Evolutionary conservation across 768 basidiomycete species (phyloP).

Genomic region (Punctularia strigosozonata): DNA sequence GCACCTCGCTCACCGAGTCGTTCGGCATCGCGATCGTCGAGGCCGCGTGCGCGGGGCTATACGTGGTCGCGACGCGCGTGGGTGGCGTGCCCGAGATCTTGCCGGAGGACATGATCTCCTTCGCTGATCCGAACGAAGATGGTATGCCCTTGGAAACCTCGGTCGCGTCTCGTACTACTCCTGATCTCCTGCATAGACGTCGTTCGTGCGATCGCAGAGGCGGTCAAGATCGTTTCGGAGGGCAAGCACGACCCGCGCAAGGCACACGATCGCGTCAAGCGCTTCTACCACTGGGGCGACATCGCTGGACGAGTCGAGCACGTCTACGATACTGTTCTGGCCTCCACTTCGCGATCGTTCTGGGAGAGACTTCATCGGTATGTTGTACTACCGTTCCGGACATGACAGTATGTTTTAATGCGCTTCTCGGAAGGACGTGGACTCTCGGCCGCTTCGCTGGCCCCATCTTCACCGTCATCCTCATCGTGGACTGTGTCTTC

Average conservation of each 20-base stretch:
- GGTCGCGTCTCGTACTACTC: not conserved
- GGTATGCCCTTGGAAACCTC: constrained; percentile 35
- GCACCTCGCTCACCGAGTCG: constrained; percentile 90
- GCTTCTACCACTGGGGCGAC: constrained; percentile 84
- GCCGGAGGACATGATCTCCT: constrained; percentile 90
- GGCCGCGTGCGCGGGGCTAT: constrained; percentile 89
- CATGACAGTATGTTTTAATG: not conserved
- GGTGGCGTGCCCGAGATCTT: constrained; percentile 95
- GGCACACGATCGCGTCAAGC: constrained; percentile 65
- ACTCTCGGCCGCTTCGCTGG: constrained; percentile 72
- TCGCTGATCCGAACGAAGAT: constrained; percentile 88
- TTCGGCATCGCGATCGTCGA: constrained; percentile 98
- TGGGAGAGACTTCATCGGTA: constrained; percentile 15
- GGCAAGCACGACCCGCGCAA: constrained; percentile 63
- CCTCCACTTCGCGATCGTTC: constrained; percentile 61
- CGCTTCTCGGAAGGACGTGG: constrained; percentile 42
- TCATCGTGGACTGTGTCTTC: constrained; percentile 84
- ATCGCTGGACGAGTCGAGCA: constrained; percentile 63
- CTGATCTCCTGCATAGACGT: constrained; percentile 47
- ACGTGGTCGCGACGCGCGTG: constrained; percentile 88
- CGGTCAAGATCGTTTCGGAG: constrained; percentile 53
- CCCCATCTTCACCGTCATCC: constrained; percentile 77
- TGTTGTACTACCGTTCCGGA: not conserved
- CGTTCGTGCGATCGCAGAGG: constrained; percentile 69
- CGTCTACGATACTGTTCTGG: constrained; percentile 84